These are phyloP conservation scores for Debaryomycetaceae sp. DNA, from an alignment of 1,139 yeast genomes.

Conservation along the genomic window DNA sequence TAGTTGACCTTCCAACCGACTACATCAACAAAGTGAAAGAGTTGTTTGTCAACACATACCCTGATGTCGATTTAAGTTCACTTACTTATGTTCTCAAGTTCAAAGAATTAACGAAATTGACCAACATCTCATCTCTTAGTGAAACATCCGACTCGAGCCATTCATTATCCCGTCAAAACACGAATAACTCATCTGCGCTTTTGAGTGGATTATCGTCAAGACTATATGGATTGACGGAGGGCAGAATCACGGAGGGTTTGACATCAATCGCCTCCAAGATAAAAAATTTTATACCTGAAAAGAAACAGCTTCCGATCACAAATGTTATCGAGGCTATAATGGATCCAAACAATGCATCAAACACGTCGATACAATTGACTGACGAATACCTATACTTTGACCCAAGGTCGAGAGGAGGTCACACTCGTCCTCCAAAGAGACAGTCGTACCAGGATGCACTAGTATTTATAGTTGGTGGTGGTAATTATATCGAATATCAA, in stretches of 20 bases:
- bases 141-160: conserved; percentile 14
- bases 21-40: conserved; percentile 66
- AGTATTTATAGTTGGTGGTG: conserved; percentile 95
- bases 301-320: conserved; percentile 83
- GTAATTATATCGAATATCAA: conserved; percentile 90
- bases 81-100: conserved; percentile 72
- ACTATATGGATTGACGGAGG: conserved; percentile 82
- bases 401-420: conserved; percentile 88
- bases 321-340: conserved; percentile 86
- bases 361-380: conserved; percentile 61
- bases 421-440: conserved; percentile 83
- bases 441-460: conserved; percentile 76
- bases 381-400: conserved; percentile 90
- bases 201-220: conserved; percentile 76
- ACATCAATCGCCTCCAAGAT: conserved; percentile 87
- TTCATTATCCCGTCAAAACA: conserved; percentile 12
- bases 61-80: conserved; percentile 62
- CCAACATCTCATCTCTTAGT: conserved; percentile 35
- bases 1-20: conserved; percentile 54
- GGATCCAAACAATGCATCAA: conserved; percentile 70
- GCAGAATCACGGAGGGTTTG: conserved; percentile 70
- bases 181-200: conserved; percentile 51
- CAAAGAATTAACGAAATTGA: conserved; percentile 73
- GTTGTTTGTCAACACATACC: conserved; percentile 50
- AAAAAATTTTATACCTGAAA: conserved; percentile 82